Base-by-base conservation (phyloP, 2,329 filamentous ascomycete species). In the Seiridium unicorne region DNA sequence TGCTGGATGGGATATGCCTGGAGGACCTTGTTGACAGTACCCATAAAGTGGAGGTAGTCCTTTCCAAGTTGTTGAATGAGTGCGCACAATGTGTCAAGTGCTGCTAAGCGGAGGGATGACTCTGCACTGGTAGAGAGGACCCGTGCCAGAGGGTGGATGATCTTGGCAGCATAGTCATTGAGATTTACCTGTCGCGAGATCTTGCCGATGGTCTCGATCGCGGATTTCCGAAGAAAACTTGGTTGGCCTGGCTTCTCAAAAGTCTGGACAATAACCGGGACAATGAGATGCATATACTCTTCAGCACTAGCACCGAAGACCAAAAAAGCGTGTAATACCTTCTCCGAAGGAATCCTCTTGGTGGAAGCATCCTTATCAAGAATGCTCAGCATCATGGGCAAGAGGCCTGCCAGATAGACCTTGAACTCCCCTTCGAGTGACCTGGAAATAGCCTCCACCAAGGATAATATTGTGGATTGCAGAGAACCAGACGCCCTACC, bases 271-370 rank as follows among this genome's bases (percentile, higher is more conserved):
- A 99, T 93, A 42, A 96, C 92, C 0, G 95, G 95, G 56, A 99
- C 92, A 66, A 99, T 98, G 57, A 99, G 82, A 73, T 99, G 95
- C 95, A 99, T 99, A 74, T 99, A 99, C 73, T 99, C 95, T 73
- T 99, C 95, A 9, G 91, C 91, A 70, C 93, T 98, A 0, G 93
- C 89, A 1, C 96, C 96, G 72, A 99, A 99, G 0, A 99, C 91
- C 35, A 99, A 79, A 74, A 99, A 97, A 0, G 94, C 93, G 72
- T 98, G 95, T 32, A 99, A 81, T 3, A 99, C 93, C 67, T 90
- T 89, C 72, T 97, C 93, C 0, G 93, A 96, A 2, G 93, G 90
- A 11, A 86, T 83, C n/a, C 92, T 85, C 69, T 92, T 90, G 1
- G 84, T 79, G 1, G 90, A 89, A 7, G 80, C 82, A 71, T 99